Evolutionary conservation across 257 asterid genomes (phyloP), one percentile per base, ranked within the genome.

Genomic region (Pogostemon cablin): DNA sequence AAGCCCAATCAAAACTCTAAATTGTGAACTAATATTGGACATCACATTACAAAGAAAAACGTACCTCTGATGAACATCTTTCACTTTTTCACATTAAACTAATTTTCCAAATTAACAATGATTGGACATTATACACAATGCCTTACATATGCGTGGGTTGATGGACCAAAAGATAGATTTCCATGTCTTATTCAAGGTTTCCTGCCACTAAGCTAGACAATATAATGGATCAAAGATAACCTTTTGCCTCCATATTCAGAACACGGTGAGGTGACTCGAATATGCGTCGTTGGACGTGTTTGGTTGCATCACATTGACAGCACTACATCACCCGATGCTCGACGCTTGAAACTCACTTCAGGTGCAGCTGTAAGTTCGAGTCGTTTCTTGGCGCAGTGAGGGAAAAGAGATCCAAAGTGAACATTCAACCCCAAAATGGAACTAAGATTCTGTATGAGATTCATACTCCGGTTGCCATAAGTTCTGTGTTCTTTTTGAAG

Each of bases 401-500:
- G 62, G 35, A 39, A 62, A 40, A 49, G 37, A n/a, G 62, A 56
- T 73, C 59, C 39, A 25, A 7, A 39, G 63, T 25, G 53, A 67
- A 62, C 17, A 57, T 55, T 12, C 57, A 34, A 52, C 54, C 75
- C 52, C 65, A 69, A 69, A 71, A 7, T 9, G 55, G 49, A 39
- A 55, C 73, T 64, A 54, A 73, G 32, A 69, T 52, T 73, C 41
- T 77, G 48, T 35, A 48, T 17, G 62, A 61, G 20, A 35, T 71
- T 86, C 79, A 86, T 65, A 86, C 89, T 62, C 90, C 81, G 50
- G 86, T 85, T 12, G 97, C 43, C 84, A 84, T 80, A 50, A 93
- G 92, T 68, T 90, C 90, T 12, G 76, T 61, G 47, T 75, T 82
- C 38, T 83, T 65, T 73, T 81, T 83, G 15, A 60, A 60, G 72